Evolutionary conservation across 148 eudicot genomes (phyloP), one percentile per base, ranked within the genome.

Genomic region (Rhododendron kiyosumense): DNA sequence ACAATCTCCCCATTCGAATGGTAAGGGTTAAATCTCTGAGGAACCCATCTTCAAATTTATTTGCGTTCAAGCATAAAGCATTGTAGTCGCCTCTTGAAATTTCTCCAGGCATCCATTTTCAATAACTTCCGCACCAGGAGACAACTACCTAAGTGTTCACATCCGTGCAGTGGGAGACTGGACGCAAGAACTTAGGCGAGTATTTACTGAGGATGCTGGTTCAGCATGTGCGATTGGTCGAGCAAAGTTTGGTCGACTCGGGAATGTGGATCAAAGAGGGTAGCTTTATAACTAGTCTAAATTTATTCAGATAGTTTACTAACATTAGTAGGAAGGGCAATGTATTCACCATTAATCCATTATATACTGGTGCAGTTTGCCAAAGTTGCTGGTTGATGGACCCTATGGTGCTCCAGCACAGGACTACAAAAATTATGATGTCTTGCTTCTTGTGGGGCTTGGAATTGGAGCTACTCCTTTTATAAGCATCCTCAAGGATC

Each of bases 401-500:
- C 99, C 99, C 59, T 97, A 97, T 38, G 99, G 99, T 13, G 98
- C 99, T 80, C 96, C 99, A 82, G 97, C 99, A 59, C 99, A 96
- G 81, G 98, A 95, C 84, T 96, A 96, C 92, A 91, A 89, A 82
- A 95, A 94, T 84, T 96, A 96, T 80, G 99, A 97, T 80, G 96
- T 97, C 34, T 78, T 97, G 82, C 99, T 96, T 84, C 96, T 96
- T 34, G 97, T 96, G 26, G 99, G 99, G 61, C 95, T 96, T 51
- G 99, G 99, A 82, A 96, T 96, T 32, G 99, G 99, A 87, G 99
- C 99, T 67, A 96, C 99, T 13, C 99, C 99, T 88, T 97, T 97
- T 85, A 90, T 97, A 85, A 95, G 98, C 87, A 93, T 97, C 82
- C 93, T 97, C 14, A 93, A 90, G 87, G 98, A 97, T 91, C 94